A percentile compares a stretch with the other conserved stretches of the same genome.
Evolutionary conservation across 2,329 filamentous ascomycete genomes (phyloP).

Genomic region (Truncatella angustata): DNA sequence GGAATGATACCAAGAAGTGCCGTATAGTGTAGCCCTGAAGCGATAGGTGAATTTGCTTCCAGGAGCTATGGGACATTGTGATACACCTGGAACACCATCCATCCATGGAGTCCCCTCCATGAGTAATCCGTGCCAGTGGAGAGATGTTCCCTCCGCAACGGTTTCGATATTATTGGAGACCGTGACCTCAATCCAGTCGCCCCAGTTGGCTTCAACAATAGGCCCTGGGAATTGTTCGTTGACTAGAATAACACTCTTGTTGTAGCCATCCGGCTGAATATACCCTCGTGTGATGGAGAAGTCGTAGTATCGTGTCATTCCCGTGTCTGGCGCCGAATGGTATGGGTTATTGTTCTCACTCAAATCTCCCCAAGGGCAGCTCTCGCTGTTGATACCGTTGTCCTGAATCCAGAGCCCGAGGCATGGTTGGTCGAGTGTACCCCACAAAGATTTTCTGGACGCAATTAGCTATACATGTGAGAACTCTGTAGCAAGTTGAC

Average conservation of each 20-base stretch:
- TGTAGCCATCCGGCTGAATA: constrained; percentile 56
- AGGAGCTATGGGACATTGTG: constrained; percentile 67
- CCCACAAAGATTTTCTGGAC: constrained; percentile 27
- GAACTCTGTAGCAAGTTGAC: neutral
- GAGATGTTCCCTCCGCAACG: constrained; percentile 36
- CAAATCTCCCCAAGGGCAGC: constrained; percentile 47
- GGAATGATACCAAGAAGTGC: constrained; percentile 58
- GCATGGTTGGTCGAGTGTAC: constrained; percentile 27
- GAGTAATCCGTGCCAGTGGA: constrained; percentile 56
- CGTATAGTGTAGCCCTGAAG: constrained; percentile 53
- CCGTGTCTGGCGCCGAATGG: constrained; percentile 46
- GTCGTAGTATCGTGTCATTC: constrained; percentile 54
- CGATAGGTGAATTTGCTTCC: constrained; percentile 53
- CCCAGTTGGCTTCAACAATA: constrained; percentile 47
- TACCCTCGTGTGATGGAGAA: constrained; percentile 49
- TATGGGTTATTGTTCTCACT: constrained; percentile 49
- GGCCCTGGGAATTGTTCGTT: constrained; percentile 57
- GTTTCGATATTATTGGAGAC: constrained; percentile 27
- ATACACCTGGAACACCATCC: constrained; percentile 50
- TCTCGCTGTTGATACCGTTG: constrained; percentile 11
- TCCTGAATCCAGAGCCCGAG: constrained; percentile 28
- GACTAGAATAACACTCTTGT: constrained; percentile 39
- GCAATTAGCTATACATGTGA: neutral
- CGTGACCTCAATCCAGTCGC: constrained; percentile 34
- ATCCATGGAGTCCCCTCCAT: constrained; percentile 49